These are phyloP conservation scores for Parasarocladium wereldwijsianum DNA, from an alignment of 2,329 filamentous ascomycete species.

Conservation along the genomic window DNA sequence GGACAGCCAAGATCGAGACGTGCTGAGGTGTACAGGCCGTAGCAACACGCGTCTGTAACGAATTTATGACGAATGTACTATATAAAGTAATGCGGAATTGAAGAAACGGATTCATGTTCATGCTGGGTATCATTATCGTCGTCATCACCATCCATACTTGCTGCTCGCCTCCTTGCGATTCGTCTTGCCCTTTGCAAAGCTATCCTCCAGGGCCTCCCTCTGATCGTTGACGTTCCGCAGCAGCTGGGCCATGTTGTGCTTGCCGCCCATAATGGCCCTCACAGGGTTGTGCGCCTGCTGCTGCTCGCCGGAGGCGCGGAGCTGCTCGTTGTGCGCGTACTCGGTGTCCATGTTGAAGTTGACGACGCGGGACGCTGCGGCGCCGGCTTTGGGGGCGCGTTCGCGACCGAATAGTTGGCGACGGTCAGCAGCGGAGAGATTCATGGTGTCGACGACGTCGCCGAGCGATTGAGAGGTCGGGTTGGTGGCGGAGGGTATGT, in stretches of 20 bases:
- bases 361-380: slow-evolving; percentile 43
- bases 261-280: slow-evolving; percentile 65
- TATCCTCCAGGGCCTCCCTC: slow-evolving; percentile 79
- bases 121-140: neutral
- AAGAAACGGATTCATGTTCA: too few relatives aligned
- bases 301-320: slow-evolving; percentile 52
- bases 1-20: slow-evolving; percentile 36
- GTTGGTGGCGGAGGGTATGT: slow-evolving; percentile 1
- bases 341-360: slow-evolving; percentile 84
- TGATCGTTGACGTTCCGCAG: slow-evolving; percentile 73
- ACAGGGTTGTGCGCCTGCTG: slow-evolving; percentile 68
- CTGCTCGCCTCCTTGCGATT: slow-evolving; percentile 72
- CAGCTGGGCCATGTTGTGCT: slow-evolving; percentile 79
- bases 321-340: slow-evolving; percentile 69
- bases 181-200: slow-evolving; percentile 66
- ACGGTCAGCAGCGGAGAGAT: slow-evolving; percentile 60
- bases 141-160: slow-evolving; percentile 63
- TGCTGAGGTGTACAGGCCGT: slow-evolving; percentile 20
- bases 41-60: neutral
- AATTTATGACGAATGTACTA: neutral
- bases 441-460: slow-evolving; percentile 60
- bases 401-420: slow-evolving; percentile 75
- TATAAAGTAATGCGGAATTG: slow-evolving; percentile 1
- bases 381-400: slow-evolving; percentile 18
- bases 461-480: slow-evolving; percentile 42